Evolutionary conservation across 306 rosid species (phyloP), one percentile per base, ranked within the genome.

Genomic region (Prunus kanzakura): DNA sequence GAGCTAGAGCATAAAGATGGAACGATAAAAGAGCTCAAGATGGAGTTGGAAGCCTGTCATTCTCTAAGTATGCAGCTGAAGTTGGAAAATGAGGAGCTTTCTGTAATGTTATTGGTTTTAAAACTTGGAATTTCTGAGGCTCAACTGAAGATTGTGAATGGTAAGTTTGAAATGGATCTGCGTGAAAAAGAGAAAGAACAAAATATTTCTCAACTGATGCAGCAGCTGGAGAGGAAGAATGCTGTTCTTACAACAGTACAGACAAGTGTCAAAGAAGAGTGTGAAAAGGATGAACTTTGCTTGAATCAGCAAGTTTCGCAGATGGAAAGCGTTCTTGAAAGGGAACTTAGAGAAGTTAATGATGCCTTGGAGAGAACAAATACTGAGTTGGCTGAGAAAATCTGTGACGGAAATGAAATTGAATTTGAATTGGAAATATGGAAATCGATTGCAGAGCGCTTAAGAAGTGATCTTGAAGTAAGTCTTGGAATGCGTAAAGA

Each of bases 61-160:
- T 82, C 82, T 78, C 70, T 76, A 67, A 56, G 64, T 57, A 69
- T 87, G 80, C 90, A 89, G 84, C 80, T 86, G 82, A 80, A 83
- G 85, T 78, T 94, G 85, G 76, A 85, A 82, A 92, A 87, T 61
- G 95, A 92, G 82, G 97, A 90, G 88, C 74, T 87, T 64, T 83
- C 88, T 60, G 77, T 88, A 75, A 86, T 78, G 83, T 72, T 88
- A 68, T 77, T 90, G 62, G 97, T 93, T 75, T 77, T 90, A 73
- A 86, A 86, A 58, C 82, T 76, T 46, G 92, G 84, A 71, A 84
- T 94, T 65, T 87, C 76, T 38, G 92, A 89, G 79, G 89, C 89
- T 70, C 91, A 82, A 60, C 63, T 89, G 80, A 82, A 78, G 88
- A 79, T 89, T 45, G 80, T 78, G 6, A 84, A 71, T 29, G 73